Conservation (phyloP, 2,329 filamentous ascomycete species). For the Trichophyton schoenleinii region DNA sequence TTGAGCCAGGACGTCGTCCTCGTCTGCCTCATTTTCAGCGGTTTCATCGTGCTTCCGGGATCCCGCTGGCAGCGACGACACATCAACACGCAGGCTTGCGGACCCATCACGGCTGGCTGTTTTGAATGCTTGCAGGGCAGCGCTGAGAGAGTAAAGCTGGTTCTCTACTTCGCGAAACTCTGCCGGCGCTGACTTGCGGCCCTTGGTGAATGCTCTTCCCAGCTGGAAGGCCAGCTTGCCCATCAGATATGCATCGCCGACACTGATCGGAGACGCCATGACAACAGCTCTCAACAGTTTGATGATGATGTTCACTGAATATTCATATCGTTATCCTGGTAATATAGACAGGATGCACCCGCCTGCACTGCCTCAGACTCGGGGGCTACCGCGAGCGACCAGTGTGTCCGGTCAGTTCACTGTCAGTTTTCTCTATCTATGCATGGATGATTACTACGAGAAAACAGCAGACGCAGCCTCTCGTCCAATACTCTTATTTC, state of each 20-base stretch:
- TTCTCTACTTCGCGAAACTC: slow-evolving; percentile 4
- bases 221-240: background rate
- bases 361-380: background rate
- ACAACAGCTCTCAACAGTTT: background rate
- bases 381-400: background rate
- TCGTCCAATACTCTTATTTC: no score
- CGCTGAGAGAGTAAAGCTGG: slow-evolving; percentile 3
- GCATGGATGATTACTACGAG: no score
- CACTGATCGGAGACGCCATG: background rate
- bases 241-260: background rate
- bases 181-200: slow-evolving; percentile 1
- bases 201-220: background rate
- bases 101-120: background rate
- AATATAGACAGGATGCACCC: no score
- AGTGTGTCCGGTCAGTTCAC: background rate
- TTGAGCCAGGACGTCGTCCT: background rate
- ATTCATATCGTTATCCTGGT: no score
- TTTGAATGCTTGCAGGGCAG: background rate
- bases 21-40: background rate
- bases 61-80: background rate
- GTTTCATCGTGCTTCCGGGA: background rate
- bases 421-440: no score
- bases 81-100: background rate
- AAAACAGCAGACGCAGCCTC: no score
- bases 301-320: background rate